Percentiles rank a stretch among this genome's conserved stretches.
Evolutionary conservation across 306 rosid genomes (phyloP).

Genomic region (Carpinus fangiana): DNA sequence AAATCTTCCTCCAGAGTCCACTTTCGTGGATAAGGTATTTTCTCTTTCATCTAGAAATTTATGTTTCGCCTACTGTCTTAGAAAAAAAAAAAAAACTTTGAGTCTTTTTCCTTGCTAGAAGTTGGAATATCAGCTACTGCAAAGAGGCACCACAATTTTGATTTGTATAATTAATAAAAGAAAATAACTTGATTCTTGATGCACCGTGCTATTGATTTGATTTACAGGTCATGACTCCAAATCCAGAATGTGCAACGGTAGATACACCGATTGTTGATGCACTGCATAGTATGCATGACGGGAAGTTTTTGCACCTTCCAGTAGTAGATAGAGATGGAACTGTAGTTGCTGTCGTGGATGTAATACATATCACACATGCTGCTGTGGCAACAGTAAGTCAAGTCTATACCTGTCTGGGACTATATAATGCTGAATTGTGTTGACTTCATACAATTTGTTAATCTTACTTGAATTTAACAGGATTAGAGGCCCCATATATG

Average conservation of each 20-base stretch:
- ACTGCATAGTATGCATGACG: slow-evolving; percentile 88
- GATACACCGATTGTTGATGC: slow-evolving; percentile 97
- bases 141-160: not conserved
- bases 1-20: slow-evolving; percentile 66
- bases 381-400: slow-evolving; percentile 88
- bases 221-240: slow-evolving; percentile 86
- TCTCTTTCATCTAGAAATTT: slow-evolving; percentile 22
- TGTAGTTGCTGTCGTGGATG: slow-evolving; percentile 77
- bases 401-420: slow-evolving; percentile 34
- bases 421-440: slow-evolving; percentile 12
- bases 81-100: not conserved
- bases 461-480: slow-evolving; percentile 24
- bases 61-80: slow-evolving; percentile 3
- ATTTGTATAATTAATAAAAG: not conserved
- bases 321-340: slow-evolving; percentile 79
- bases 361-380: slow-evolving; percentile 84
- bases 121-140: slow-evolving; percentile 20
- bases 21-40: slow-evolving; percentile 84
- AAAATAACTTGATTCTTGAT: not conserved
- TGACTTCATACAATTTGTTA: not conserved
- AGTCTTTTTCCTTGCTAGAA: slow-evolving; percentile 22
- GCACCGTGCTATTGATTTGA: slow-evolving; percentile 19
- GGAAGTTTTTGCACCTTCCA: slow-evolving; percentile 91
- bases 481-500: slow-evolving; percentile 8
- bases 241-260: slow-evolving; percentile 80